Evolutionary conservation across 2,329 filamentous ascomycete species (phyloP).

Genomic region (Trichoderma koningiopsis): DNA sequence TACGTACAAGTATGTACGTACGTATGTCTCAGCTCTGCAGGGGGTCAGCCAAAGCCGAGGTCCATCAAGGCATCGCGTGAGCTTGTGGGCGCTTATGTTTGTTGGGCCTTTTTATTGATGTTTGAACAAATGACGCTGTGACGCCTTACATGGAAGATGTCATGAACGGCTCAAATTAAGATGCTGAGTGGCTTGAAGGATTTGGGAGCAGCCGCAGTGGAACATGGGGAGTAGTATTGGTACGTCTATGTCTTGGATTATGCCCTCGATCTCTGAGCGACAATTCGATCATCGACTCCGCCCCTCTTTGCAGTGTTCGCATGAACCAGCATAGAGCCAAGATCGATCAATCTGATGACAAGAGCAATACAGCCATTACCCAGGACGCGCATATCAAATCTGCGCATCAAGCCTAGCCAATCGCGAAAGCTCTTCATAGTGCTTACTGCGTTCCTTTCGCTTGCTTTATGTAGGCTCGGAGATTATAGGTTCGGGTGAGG

Average conservation of each 20-base stretch:
- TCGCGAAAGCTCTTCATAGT: background rate
- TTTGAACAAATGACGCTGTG: background rate
- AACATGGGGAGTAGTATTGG: background rate
- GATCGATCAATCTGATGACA: background rate
- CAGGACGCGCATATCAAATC: background rate
- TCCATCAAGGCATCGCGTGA: background rate
- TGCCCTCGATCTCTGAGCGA: background rate
- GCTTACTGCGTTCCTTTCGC: background rate
- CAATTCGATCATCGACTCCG: background rate
- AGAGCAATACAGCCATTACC: background rate
- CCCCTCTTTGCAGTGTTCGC: background rate
- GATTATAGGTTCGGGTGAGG: background rate
- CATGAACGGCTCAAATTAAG: background rate
- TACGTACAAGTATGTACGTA: background rate
- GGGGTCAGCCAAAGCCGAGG: background rate
- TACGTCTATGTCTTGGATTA: background rate
- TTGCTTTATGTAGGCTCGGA: background rate
- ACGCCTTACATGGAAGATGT: background rate
- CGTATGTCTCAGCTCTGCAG: background rate
- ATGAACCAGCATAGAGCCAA: background rate
- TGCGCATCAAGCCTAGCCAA: background rate
- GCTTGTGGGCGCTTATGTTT: background rate
- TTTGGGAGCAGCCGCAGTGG: background rate
- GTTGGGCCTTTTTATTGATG: background rate
- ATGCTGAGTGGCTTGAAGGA: slow-evolving; percentile 19